A percentile compares a stretch with the other conserved stretches of the same genome.
Conservation (phyloP, 2,329 filamentous ascomycete species). For the Pseudogymnoascus sp. region DNA sequence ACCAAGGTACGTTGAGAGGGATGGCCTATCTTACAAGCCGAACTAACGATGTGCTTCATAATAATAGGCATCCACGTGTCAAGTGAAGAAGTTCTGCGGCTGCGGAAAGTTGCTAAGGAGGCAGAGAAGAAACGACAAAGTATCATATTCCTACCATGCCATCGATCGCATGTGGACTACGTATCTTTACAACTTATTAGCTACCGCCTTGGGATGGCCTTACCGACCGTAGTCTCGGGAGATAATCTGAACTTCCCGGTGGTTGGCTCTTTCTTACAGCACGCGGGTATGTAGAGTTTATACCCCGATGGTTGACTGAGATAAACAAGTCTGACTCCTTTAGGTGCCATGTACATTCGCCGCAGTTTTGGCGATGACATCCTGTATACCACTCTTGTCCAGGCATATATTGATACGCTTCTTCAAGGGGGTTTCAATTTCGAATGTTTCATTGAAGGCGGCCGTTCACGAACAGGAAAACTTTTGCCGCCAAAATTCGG, state of each 20-base stretch:
- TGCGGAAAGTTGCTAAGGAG: conserved; percentile 72
- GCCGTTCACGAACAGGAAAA: conserved; percentile 86
- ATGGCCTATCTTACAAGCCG: not conserved
- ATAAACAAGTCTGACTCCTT: conserved; percentile 8
- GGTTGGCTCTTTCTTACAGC: conserved; percentile 81
- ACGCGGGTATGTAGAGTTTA: conserved; percentile 51
- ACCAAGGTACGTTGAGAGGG: conserved; percentile 54
- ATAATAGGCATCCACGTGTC: conserved; percentile 72
- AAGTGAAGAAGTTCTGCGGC: conserved; percentile 78
- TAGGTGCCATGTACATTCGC: conserved; percentile 87
- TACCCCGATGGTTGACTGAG: not conserved
- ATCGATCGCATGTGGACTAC: conserved; percentile 93
- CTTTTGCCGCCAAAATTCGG: conserved; percentile 91
- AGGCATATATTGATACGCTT: conserved; percentile 89
- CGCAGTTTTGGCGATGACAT: conserved; percentile 86
- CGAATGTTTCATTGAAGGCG: conserved; percentile 96
- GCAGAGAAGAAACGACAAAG: conserved; percentile 84
- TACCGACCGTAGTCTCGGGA: conserved; percentile 87
- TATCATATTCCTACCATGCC: conserved; percentile 90
- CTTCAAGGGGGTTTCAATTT: conserved; percentile 88
- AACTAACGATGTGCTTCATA: not conserved
- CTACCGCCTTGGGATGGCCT: conserved; percentile 78
- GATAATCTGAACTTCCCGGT: conserved; percentile 95
- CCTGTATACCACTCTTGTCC: conserved; percentile 85
- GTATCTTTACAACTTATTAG: conserved; percentile 92